Base-by-base conservation (phyloP, 331 rosid species). In the Cydonia oblonga region DNA sequence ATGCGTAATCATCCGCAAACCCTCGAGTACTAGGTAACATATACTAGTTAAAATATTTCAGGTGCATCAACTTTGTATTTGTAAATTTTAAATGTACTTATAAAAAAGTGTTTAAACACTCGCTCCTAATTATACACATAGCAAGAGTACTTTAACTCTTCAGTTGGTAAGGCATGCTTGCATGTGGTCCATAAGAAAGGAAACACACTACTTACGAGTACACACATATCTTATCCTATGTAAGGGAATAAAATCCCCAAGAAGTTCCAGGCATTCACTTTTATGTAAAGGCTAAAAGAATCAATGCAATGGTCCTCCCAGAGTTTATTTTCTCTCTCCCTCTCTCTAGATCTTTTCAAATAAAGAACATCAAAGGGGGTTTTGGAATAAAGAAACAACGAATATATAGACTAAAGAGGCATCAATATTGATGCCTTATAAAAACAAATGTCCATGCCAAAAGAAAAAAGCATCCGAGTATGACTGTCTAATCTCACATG, bases 341-440 rank as follows among this genome's bases (percentile, higher is more conserved):
- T 44, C 75, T 73, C 70, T 62, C 42, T 38, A 2, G 0, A 35
- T 38, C 42, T 38, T 3, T 38, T 29, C 42, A 6, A 69, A 75
- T 69, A 86, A 88, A 74, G 53, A 80, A 52, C 72, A 20, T 2
- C 12, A 83, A 82, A 61, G 63, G 46, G n/a, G 72, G 79, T 82
- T 72, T 68, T 78, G 92, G 92, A 90, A 88, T 88, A 90, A 90
- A 86, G 92, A 74, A 74, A 64, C 46, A 60, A 32, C 70, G 73
- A 64, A 16, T 28, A 24, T 24, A 32, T 25, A 75, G 33, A 74
- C 72, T 53, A 72, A 80, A 59, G 72, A 80, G 72, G 73, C 86
- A 61, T 82, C 82, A 56, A 57, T 12, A 60, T 67, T 73, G 81
- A 90, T 89, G 90, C 92, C 61, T 20, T n/a, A 54, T 3, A 6